Conservation (phyloP, 805 yeast species). For the Blastobotrys robertii region DNA sequence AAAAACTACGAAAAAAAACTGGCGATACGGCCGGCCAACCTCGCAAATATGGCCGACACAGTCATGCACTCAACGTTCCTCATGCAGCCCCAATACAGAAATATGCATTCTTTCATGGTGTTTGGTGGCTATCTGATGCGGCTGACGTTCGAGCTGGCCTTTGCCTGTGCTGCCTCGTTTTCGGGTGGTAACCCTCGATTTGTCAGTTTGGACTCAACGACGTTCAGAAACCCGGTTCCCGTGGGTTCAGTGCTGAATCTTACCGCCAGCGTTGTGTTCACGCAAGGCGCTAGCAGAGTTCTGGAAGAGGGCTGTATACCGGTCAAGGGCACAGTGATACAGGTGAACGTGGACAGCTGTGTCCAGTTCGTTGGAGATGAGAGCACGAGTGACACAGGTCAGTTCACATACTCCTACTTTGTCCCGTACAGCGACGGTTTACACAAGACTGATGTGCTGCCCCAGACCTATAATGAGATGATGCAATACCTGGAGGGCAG, state of each 20-base stretch:
- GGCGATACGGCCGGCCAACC: constrained; percentile 36
- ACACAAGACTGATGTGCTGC: constrained; percentile 57
- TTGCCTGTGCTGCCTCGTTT: constrained; percentile 85
- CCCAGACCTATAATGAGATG: constrained; percentile 86
- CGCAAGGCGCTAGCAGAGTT: constrained; percentile 55
- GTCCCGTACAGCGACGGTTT: constrained; percentile 33
- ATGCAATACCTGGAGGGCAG: constrained; percentile 84
- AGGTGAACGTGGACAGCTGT: constrained; percentile 77
- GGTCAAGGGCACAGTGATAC: constrained; percentile 63
- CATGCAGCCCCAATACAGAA: constrained; percentile 96
- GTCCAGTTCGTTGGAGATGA: constrained; percentile 61
- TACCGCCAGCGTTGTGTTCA: constrained; percentile 75
- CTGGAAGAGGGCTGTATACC: constrained; percentile 5
- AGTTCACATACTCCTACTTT: constrained; percentile 81
- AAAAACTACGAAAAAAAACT: constrained; percentile 21
- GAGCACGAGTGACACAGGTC: constrained; percentile 63
- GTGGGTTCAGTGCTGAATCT: constrained; percentile 84
- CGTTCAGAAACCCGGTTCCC: constrained; percentile 91
- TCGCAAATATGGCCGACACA: constrained; percentile 64
- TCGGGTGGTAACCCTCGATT: constrained; percentile 80
- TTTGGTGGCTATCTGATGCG: constrained; percentile 92
- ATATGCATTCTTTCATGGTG: constrained; percentile 87
- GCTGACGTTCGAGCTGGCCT: constrained; percentile 88
- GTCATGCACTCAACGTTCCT: constrained; percentile 63
- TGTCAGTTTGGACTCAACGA: constrained; percentile 80